A percentile compares a stretch with the other conserved stretches of the same genome.
phyloP scores from a whole-genome alignment of 2,329 filamentous ascomycete genomes.

The Seiridium unicorne region DNA sequence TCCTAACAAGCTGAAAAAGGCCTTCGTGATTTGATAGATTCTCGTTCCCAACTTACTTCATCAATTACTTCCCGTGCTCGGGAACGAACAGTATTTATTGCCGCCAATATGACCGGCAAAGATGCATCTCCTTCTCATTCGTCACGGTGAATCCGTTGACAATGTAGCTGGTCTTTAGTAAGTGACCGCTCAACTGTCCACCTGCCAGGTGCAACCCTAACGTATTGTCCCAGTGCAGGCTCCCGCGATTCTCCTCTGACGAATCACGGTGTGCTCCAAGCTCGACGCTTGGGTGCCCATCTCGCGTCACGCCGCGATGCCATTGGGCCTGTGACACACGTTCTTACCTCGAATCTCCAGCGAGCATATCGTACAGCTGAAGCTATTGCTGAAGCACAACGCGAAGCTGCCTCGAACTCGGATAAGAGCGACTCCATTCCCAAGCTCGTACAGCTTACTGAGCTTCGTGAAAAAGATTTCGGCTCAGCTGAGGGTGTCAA shows the following conservation, averaged over 20 bases:
- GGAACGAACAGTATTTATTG: background rate
- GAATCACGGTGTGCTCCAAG: constrained; percentile 77
- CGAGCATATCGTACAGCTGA: constrained; percentile 72
- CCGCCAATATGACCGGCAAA: constrained; percentile 20
- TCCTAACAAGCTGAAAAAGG: background rate
- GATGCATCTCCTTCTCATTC: constrained; percentile 68
- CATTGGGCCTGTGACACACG: constrained; percentile 47
- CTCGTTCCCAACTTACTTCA: background rate
- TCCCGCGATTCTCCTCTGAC: constrained; percentile 78
- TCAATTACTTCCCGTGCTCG: background rate
- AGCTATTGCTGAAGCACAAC: constrained; percentile 59
- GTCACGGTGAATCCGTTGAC: constrained; percentile 88
- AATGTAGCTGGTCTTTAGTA: constrained; percentile 80
- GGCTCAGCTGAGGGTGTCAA: constrained; percentile 67
- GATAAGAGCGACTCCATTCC: constrained; percentile 12
- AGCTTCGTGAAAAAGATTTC: constrained; percentile 73
- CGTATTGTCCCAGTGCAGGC: constrained; percentile 60
- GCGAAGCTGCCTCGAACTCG: background rate
- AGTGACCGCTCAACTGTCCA: constrained; percentile 19
- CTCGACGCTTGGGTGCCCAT: constrained; percentile 66
- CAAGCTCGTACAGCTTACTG: constrained; percentile 37
- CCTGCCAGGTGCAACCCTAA: background rate
- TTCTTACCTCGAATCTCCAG: constrained; percentile 78
- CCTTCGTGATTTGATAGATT: background rate
- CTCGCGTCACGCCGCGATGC: constrained; percentile 39